These are phyloP conservation scores for Astrothelium subdiscretum DNA, from an alignment of 495 filamentous ascomycete species.

Conservation along the genomic window DNA sequence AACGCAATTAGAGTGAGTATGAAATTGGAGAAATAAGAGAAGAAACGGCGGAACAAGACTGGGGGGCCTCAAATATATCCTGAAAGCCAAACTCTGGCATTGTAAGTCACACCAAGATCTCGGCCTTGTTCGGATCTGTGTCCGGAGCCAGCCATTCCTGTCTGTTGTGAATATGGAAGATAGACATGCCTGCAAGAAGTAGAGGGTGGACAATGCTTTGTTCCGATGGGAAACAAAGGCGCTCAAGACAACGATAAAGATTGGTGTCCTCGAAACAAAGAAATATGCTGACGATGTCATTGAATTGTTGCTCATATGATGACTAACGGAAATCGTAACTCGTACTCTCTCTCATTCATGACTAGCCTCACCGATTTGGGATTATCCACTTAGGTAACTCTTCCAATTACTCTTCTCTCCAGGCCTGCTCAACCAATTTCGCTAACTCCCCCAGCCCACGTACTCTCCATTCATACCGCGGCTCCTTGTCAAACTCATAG, in stretches of 20 bases:
- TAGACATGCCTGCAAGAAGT: too few species aligned
- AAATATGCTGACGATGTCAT: not conserved
- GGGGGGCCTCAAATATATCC: too few species aligned
- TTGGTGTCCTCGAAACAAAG: not conserved
- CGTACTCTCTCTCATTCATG: not conserved
- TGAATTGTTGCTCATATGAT: not conserved
- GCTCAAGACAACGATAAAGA: not conserved
- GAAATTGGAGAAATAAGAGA: too few species aligned
- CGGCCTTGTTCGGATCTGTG: too few species aligned
- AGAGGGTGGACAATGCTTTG: constrained; percentile 1
- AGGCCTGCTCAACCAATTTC: constrained; percentile 46
- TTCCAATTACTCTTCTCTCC: constrained; percentile 1
- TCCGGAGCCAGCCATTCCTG: too few species aligned
- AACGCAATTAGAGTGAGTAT: too few species aligned
- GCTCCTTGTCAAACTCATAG: constrained; percentile 27
- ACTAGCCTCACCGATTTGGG: not conserved
- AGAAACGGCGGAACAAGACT: too few species aligned
- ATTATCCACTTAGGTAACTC: not conserved
- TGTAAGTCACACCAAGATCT: too few species aligned
- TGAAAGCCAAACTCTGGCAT: too few species aligned
- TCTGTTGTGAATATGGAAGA: too few species aligned
- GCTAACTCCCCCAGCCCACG: constrained; percentile 61
- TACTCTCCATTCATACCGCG: constrained; percentile 46
- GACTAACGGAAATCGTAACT: not conserved
- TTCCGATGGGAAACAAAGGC: not conserved